Evolutionary conservation across 257 asterid genomes (phyloP), one percentile per base, ranked within the genome.

Genomic region (Fraxinus americana): DNA sequence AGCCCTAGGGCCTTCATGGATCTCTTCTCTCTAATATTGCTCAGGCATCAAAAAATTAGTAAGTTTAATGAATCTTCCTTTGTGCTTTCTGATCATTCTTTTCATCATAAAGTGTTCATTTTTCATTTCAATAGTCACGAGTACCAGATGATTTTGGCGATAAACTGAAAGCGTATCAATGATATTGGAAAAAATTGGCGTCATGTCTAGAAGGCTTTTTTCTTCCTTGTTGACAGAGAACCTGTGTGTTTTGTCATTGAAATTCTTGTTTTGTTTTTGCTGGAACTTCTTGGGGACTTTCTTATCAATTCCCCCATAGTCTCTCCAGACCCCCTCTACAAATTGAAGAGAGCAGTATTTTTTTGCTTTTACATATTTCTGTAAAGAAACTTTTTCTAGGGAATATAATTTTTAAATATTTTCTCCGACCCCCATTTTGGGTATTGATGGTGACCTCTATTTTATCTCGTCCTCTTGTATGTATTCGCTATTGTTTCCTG

Each of bases 1-100:
- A 29, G 30, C 30, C 30, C 30, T 29, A 29, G 98, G 99, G 97
- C 73, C 97, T 98, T 78, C 98, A 93, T 87, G 98, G 99, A 79
- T 79, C 96, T 8, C 90, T n/a, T n/a, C 84, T 81, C 98, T 96
- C 77, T 79, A 97, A 96, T 79, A 90, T 93, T 86, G 97, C 99
- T 39, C 94, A 96, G 80, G 93, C 30, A 29, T 29, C 30, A 29
- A 29, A 29, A 29, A 29, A 29, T 83, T 91, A 92, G 97, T 92
- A 77, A 86, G 95, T 80, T 50, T 43, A 63, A 76, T 72, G 70
- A 43, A 66, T 77, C 25, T 68, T 2, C 74, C 5, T 61, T 61
- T 3, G 2, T 21, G 25, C 4, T 21, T 61, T 61, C 32, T 61
- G 32, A 61, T 61, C 7, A 61, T 5, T 67, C 59, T 34, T 70